A percentile compares a stretch with the other conserved stretches of the same genome.
These are phyloP conservation scores for Penicillium sp. DNA, from an alignment of 2,329 filamentous ascomycete species.

Conservation along the genomic window DNA sequence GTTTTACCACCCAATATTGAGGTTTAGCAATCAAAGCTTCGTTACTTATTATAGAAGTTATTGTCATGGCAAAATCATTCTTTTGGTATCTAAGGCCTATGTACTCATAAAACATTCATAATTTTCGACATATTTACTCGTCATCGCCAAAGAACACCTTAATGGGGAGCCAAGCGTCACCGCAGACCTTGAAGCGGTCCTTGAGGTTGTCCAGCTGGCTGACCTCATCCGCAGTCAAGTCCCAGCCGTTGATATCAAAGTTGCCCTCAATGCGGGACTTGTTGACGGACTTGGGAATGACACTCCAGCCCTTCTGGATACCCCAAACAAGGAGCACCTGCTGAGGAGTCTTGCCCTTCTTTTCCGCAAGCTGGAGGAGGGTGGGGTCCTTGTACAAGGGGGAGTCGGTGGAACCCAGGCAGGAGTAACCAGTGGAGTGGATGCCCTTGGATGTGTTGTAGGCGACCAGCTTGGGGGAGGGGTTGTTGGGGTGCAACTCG, in stretches of 20 bases:
- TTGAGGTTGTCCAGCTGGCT: constrained; percentile 65
- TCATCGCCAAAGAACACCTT: constrained; percentile 84
- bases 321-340: constrained; percentile 68
- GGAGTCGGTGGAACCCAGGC: constrained; percentile 56
- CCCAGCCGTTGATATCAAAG: constrained; percentile 73
- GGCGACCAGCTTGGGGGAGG: constrained; percentile 57
- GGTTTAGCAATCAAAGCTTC: background rate
- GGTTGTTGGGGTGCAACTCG: constrained; percentile 66
- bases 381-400: constrained; percentile 56
- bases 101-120: constrained; percentile 21
- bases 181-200: constrained; percentile 80
- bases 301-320: constrained; percentile 74
- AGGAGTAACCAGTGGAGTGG: constrained; percentile 57
- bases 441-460: constrained; percentile 56
- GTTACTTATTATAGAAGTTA: background rate
- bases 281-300: constrained; percentile 83
- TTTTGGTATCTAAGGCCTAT: constrained; percentile 28
- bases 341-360: constrained; percentile 56
- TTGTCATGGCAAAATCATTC: background rate
- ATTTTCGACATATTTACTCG: constrained; percentile 55
- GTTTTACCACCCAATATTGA: background rate
- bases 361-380: constrained; percentile 55
- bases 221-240: constrained; percentile 70
- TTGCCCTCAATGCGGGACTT: constrained; percentile 72
- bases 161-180: constrained; percentile 67